phyloP scores from a whole-genome alignment of 495 filamentous ascomycete species.

The Xylaria castorea region DNA sequence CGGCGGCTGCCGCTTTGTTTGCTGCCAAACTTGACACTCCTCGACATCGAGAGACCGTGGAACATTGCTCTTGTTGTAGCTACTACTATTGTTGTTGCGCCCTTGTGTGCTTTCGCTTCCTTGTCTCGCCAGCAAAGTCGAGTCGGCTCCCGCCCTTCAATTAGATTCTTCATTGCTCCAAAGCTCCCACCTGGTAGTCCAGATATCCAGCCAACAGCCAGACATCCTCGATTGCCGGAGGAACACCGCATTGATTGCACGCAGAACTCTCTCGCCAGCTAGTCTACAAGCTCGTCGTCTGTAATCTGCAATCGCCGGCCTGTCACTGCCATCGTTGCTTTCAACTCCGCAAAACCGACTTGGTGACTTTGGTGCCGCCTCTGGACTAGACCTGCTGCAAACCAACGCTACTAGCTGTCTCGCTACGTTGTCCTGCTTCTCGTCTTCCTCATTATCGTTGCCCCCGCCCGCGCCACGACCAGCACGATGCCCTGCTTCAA shows the following conservation, averaged over 20 bases:
- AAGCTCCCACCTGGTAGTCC: neutral
- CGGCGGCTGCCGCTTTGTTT: neutral
- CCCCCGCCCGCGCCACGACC: conserved; percentile 13
- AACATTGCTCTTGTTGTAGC: neutral
- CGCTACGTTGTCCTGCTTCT: conserved; percentile 12
- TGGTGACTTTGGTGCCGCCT: neutral
- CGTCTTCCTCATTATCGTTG: neutral
- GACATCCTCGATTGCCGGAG: neutral
- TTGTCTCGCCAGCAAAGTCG: neutral
- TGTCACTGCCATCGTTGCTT: neutral
- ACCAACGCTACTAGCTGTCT: neutral
- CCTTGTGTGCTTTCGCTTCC: neutral
- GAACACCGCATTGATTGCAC: neutral
- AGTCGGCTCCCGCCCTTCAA: neutral
- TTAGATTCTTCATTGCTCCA: neutral
- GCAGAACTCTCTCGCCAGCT: neutral
- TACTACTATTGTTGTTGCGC: neutral
- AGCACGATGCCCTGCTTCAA: conserved; percentile 92
- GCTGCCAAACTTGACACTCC: neutral
- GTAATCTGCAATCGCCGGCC: neutral
- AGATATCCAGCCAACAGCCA: neutral
- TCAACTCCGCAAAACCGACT: neutral
- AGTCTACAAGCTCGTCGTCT: neutral
- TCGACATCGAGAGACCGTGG: neutral
- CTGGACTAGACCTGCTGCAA: neutral